Evolutionary conservation across 1,284 basidiomycete species (phyloP), one percentile per base, ranked within the genome.

Genomic region (Psilocybe mexicana): DNA sequence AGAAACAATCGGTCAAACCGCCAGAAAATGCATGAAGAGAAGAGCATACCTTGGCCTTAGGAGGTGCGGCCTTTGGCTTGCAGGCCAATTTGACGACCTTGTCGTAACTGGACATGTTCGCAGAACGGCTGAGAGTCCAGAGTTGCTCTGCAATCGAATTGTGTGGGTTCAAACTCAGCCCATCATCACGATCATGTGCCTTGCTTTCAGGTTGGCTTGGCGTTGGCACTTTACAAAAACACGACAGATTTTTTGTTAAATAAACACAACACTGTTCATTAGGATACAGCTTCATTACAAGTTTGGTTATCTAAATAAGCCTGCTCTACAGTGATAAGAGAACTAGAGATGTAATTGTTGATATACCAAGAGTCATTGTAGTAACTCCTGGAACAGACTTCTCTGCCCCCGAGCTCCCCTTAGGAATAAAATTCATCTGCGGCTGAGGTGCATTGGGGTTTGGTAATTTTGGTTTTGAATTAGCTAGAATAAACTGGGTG

Each of bases 61-160:
- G 95, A 6, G 93, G 88, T 2, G 92, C 93, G 58, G 92, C 86
- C 77, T 97, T 98, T 46, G 95, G 92, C 80, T 97, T 96, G 77
- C 92, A 94, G 25, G 93, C 94, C 70, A 93, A 79, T 79, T 95
- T 96, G 66, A 96, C 88, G 68, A 91, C 84, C 78, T 93, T 93
- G 76, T 93, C 90, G 74, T 82, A 90, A 75, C 86, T 88, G 66
- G 87, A 87, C 88, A 90, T 90, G 71, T 63, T 64, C 55, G 55
- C 53, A 47, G 56, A 48, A 48, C 35, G 33, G 18, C 46, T 35
- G 53, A 55, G 44, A 43, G 59, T 46, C 53, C 58, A 54, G 54
- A 45, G 50, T 49, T 51, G 45, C 40, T 49, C 24, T 45, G 42
- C 61, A 57, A 62, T 59, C 58, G 57, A 52, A 28, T 38, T 52